Base-by-base conservation (phyloP, 306 rosid genomes). In the Potentilla sterilis region DNA sequence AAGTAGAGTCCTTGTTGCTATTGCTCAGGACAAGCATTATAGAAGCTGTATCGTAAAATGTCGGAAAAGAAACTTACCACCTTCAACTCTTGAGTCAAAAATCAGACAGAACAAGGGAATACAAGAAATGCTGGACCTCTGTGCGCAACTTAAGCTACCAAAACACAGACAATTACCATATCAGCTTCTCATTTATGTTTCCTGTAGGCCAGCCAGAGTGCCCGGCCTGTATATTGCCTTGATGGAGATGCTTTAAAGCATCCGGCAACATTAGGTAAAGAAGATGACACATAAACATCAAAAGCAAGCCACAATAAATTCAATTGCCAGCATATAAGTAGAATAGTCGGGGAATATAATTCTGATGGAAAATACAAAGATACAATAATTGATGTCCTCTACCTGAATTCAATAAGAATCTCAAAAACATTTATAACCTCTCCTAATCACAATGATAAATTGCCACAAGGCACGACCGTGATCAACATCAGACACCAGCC, bases 381-480 rank as follows among this genome's bases (percentile, higher is more conserved):
- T 74, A 32, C 34, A 59, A 44, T 4, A 8, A 73, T 41, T 73
- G 15, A 73, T 57, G 18, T 24, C 47, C 46, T 44, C 34, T 32
- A 24, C 42, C 18, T 67, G 54, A 76, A 52, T n/a, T 21, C 55
- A 78, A 43, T 65, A 79, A 5, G 22, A 52, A 47, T 38, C 54
- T 15, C 69, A 61, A 61, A 69, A 75, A 68, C 71, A 62, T 68
- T 35, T 32, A 74, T 75, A 67, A 66, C 48, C 47, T 55, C 47
- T 55, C 43, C 55, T 58, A 44, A 37, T 55, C 74, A 55, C 41
- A 67, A 44, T 13, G 49, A 79, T 79, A 79, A 65, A 73, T 32
- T 68, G 70, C 64, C 57, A 55, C 28, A 28, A 48, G 32, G 78
- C 72, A 24, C 48, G 11, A 41, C 41, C 48, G 24, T 43, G 62